These are phyloP conservation scores for Wallacemonas sp. DNA, from an alignment of 208 protist species.

Conservation along the genomic window DNA sequence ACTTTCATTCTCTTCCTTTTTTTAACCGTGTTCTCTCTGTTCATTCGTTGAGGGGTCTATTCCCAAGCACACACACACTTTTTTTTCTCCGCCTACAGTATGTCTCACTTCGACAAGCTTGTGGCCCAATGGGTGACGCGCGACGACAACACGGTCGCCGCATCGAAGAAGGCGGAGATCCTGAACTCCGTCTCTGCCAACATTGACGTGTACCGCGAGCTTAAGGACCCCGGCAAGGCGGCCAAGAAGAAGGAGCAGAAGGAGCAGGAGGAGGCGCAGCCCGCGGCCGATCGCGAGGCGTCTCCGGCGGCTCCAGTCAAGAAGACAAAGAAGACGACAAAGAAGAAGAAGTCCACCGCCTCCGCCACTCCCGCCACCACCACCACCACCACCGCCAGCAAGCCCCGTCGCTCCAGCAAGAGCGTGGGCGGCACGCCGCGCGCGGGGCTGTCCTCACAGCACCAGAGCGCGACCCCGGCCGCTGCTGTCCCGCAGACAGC, in stretches of 20 bases:
- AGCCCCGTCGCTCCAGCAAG: background rate
- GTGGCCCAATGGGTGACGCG: constrained; percentile 53
- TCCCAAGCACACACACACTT: too few species aligned
- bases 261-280: background rate
- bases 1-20: too few species aligned
- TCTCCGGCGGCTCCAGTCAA: background rate
- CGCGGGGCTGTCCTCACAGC: background rate
- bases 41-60: too few species aligned
- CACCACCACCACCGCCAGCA: background rate
- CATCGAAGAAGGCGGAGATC: constrained; percentile 42
- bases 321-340: constrained; percentile 12
- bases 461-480: background rate
- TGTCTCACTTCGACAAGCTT: constrained; percentile 81
- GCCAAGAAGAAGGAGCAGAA: constrained; percentile 7
- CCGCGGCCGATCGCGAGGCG: background rate
- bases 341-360: constrained; percentile 15
- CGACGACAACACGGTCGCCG: constrained; percentile 26
- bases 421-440: constrained; percentile 9
- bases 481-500: constrained; percentile 9
- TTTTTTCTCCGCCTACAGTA: constrained; percentile 14
- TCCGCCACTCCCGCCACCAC: background rate
- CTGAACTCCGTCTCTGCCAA: constrained; percentile 43
- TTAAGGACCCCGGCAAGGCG: constrained; percentile 26
- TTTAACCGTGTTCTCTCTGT: too few species aligned
- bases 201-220: constrained; percentile 51